A percentile compares a stretch with the other conserved stretches of the same genome.
Evolutionary conservation across 164 flowering plant genomes (phyloP).

Genomic region (Chimonanthus salicifolius): DNA sequence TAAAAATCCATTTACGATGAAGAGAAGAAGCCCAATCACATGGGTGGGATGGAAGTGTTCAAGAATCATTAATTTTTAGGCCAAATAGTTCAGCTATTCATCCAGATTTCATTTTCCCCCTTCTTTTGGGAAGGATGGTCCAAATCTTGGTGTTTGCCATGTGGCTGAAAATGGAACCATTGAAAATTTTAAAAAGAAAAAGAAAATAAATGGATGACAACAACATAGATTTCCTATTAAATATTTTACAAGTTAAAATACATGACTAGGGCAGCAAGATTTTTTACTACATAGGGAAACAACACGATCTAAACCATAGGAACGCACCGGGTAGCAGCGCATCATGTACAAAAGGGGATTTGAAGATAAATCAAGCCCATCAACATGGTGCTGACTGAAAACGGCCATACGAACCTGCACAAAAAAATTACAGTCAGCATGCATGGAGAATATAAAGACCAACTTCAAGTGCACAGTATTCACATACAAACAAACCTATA

Average conservation of each 20-base stretch:
- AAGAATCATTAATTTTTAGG: neutral
- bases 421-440: conserved; percentile 10
- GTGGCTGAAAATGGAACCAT: neutral
- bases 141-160: neutral
- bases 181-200: too few relatives aligned
- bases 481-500: too few relatives aligned
- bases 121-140: too few relatives aligned
- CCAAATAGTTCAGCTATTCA: neutral
- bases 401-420: conserved; percentile 95
- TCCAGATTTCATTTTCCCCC: neutral
- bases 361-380: conserved; percentile 89
- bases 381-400: conserved; percentile 98
- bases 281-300: neutral
- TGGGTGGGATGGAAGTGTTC: neutral
- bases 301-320: neutral
- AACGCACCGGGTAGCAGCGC: conserved; percentile 96
- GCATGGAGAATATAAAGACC: conserved; percentile 4
- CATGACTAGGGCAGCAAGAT: neutral
- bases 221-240: neutral
- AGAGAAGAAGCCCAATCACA: neutral
- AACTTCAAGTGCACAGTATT: conserved; percentile 2
- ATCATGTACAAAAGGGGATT: conserved; percentile 97
- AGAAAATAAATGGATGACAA: too few relatives aligned
- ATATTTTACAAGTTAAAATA: too few relatives aligned
- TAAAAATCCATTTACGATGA: neutral